Evolutionary conservation across 2,329 filamentous ascomycete species (phyloP).

Genomic region (Trichothecium sympodiale): DNA sequence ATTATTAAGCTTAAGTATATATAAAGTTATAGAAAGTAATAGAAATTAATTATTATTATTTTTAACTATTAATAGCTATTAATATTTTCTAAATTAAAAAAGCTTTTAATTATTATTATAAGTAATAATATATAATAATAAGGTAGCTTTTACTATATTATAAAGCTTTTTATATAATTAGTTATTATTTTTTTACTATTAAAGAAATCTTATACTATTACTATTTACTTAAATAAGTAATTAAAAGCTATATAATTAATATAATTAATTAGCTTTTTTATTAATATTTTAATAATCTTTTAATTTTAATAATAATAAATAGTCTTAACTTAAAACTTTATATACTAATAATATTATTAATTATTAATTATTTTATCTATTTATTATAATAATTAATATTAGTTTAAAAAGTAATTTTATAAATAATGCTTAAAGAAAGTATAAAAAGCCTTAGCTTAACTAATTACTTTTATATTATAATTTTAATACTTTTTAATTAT

Average conservation of each 20-base stretch:
- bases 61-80: background rate
- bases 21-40: background rate
- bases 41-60: background rate
- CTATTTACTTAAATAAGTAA: background rate
- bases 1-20: background rate
- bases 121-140: background rate
- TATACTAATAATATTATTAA: too few species aligned
- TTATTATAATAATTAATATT: background rate
- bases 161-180: too few species aligned
- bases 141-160: background rate
- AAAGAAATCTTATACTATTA: conserved; percentile 1
- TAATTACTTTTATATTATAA: too few species aligned
- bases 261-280: background rate
- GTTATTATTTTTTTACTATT: conserved; percentile 1
- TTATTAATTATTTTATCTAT: too few species aligned
- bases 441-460: too few species aligned
- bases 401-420: background rate
- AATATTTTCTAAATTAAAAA: background rate
- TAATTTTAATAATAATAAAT: too few species aligned
- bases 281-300: background rate
- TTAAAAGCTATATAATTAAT: background rate
- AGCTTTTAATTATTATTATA: too few species aligned
- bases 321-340: too few species aligned
- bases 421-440: too few species aligned
- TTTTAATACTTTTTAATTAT: too few species aligned